A percentile compares a stretch with the other conserved stretches of the same genome.
These are phyloP conservation scores for Camelina hispida DNA, from an alignment of 345 rosid species.

Conservation along the genomic window DNA sequence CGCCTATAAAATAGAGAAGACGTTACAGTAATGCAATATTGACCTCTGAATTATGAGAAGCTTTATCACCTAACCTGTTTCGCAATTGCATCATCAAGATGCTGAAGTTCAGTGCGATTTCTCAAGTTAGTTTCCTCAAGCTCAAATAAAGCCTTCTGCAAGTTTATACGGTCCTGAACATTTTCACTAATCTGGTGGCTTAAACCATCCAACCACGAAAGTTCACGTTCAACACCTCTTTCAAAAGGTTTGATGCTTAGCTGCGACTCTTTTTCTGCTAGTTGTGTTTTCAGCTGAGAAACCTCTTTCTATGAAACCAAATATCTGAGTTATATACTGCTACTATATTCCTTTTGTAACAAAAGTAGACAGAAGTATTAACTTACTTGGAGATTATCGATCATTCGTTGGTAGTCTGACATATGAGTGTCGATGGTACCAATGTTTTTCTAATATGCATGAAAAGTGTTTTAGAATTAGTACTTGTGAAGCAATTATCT, in stretches of 20 bases:
- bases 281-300: conserved; percentile 73
- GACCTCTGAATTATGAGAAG: neutral
- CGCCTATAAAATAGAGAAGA: conserved; percentile 49
- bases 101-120: conserved; percentile 79
- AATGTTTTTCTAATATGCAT: conserved; percentile 71
- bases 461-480: conserved; percentile 29
- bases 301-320: conserved; percentile 71
- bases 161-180: conserved; percentile 90
- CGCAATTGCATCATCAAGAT: conserved; percentile 85
- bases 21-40: conserved; percentile 19
- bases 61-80: conserved; percentile 61
- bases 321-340: conserved; percentile 27
- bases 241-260: conserved; percentile 74
- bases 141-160: conserved; percentile 89
- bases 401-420: conserved; percentile 95
- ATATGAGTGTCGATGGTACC: conserved; percentile 89
- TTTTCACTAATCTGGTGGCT: conserved; percentile 97
- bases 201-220: conserved; percentile 83
- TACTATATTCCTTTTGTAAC: neutral
- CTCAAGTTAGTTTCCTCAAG: conserved; percentile 87
- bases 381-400: conserved; percentile 89
- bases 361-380: neutral
- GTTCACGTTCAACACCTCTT: conserved; percentile 77
- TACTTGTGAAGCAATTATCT: conserved; percentile 23
- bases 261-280: conserved; percentile 86